These are phyloP conservation scores for Spinellus fusiger DNA, from an alignment of 192 early-diverging fungal species.

Conservation along the genomic window DNA sequence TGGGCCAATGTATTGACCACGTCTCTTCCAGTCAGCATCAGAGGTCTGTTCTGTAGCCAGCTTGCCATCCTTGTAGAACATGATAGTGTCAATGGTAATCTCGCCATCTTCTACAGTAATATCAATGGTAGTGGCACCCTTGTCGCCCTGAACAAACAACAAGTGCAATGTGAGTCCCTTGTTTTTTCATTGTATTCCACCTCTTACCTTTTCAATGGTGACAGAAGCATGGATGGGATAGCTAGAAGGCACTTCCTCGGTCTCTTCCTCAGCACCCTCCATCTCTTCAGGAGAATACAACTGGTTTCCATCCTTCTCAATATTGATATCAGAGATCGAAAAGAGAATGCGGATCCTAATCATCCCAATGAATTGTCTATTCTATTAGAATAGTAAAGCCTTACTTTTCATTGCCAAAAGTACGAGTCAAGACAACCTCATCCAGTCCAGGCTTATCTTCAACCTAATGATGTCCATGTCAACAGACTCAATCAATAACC, in stretches of 20 bases:
- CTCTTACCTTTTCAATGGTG: constrained; percentile 67
- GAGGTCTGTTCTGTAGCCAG: constrained; percentile 58
- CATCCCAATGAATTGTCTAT: not conserved
- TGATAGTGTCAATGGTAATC: constrained; percentile 81
- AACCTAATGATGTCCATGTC: constrained; percentile 43
- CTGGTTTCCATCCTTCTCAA: constrained; percentile 63
- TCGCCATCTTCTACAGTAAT: constrained; percentile 76
- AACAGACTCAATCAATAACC: not conserved
- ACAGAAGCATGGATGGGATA: constrained; percentile 78
- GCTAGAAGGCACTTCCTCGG: constrained; percentile 48
- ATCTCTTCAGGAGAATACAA: constrained; percentile 51
- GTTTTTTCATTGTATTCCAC: not conserved
- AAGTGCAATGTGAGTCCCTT: not conserved
- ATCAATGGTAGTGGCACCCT: constrained; percentile 78
- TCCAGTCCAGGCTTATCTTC: constrained; percentile 72
- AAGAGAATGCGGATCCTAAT: constrained; percentile 81
- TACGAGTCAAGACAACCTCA: constrained; percentile 74
- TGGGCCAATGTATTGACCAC: constrained; percentile 85
- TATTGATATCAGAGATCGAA: constrained; percentile 80
- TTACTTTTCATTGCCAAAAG: constrained; percentile 88
- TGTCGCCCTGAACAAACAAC: constrained; percentile 39
- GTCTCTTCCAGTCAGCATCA: constrained; percentile 86
- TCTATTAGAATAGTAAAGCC: constrained; percentile 7
- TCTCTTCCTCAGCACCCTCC: constrained; percentile 57
- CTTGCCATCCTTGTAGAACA: constrained; percentile 56